phyloP scores from a whole-genome alignment of 2,329 filamentous ascomycete genomes.

The Venturia carpophila region DNA sequence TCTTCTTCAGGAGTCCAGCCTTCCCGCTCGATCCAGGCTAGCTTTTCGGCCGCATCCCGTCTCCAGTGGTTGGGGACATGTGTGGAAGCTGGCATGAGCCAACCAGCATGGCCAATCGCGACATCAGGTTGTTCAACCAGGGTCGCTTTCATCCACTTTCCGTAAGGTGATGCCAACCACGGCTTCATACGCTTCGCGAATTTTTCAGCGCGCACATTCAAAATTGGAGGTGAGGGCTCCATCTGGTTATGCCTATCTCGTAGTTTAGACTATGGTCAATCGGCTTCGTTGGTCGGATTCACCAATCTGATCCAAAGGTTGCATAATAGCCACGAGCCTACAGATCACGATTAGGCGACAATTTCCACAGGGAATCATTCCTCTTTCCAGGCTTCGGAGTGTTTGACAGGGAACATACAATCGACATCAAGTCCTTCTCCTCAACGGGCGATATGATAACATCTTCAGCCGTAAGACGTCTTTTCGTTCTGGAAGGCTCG shows the following conservation, averaged over 20 bases:
- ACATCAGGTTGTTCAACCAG: background rate
- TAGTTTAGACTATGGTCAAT: background rate
- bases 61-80: conserved; percentile 10
- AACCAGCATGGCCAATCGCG: conserved; percentile 12
- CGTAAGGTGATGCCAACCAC: conserved; percentile 6
- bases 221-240: conserved; percentile 1
- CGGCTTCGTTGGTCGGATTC: background rate
- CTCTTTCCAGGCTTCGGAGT: background rate
- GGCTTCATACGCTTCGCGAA: conserved; percentile 13
- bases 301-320: background rate
- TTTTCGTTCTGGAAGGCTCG: background rate
- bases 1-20: conserved; percentile 10
- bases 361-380: background rate
- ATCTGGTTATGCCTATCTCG: conserved; percentile 10
- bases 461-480: background rate
- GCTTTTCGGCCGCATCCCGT: conserved; percentile 9
- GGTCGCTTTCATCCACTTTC: conserved; percentile 14
- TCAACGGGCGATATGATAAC: conserved; percentile 11
- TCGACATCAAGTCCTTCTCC: conserved; percentile 5
- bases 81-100: background rate
- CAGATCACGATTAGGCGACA: background rate
- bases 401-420: background rate
- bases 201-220: conserved; percentile 2
- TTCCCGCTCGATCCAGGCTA: conserved; percentile 5
- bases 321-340: conserved; percentile 8